Percentiles rank a stretch among this genome's conserved stretches.
These are phyloP conservation scores for Eucalyptus leucophloia DNA, from an alignment of 345 rosid species.

Conservation along the genomic window DNA sequence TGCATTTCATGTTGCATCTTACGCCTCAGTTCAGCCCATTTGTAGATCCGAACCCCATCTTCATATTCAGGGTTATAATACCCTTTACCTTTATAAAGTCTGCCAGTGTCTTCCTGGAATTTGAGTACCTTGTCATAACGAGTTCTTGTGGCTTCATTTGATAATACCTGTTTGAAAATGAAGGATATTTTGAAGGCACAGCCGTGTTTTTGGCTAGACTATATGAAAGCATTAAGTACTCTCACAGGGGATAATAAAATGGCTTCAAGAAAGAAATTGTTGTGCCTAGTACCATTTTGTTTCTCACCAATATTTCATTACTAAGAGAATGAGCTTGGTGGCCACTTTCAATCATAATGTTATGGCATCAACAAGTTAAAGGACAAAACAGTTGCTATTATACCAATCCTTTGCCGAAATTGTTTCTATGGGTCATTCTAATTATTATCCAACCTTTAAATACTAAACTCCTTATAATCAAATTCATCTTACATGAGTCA, in stretches of 20 bases:
- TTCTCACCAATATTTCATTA: not conserved
- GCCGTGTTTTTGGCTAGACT: not conserved
- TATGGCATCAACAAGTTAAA: not conserved
- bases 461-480: not conserved
- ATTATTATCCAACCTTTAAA: not conserved
- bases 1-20: conserved; percentile 28
- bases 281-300: not conserved
- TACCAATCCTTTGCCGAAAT: not conserved
- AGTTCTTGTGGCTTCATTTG: conserved; percentile 54
- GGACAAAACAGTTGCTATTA: not conserved
- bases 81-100: conserved; percentile 16
- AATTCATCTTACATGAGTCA: not conserved
- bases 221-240: not conserved
- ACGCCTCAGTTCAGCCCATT: conserved; percentile 53
- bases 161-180: conserved; percentile 42
- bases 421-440: not conserved
- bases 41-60: conserved; percentile 28
- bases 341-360: not conserved
- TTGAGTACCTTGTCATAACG: conserved; percentile 47
- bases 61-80: conserved; percentile 28
- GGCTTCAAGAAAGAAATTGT: not conserved
- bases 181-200: not conserved
- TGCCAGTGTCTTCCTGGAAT: conserved; percentile 19
- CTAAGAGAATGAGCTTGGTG: not conserved
- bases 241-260: not conserved